A percentile compares a stretch with the other conserved stretches of the same genome.
These are phyloP conservation scores for Aureobasidium sp. DNA, from an alignment of 2,329 filamentous ascomycete species.

Conservation along the genomic window DNA sequence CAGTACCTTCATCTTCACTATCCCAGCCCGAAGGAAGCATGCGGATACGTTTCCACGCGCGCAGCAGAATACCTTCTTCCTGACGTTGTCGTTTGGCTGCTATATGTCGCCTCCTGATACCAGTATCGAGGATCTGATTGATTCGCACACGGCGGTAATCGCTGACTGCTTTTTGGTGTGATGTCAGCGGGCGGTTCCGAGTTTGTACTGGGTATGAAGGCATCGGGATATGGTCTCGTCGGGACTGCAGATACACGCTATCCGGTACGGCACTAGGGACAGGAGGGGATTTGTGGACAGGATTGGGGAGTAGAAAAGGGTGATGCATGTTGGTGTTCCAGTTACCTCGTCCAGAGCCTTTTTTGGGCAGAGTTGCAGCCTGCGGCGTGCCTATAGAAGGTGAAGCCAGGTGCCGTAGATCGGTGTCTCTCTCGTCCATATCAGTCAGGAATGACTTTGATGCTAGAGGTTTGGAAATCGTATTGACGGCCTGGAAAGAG, in stretches of 20 bases:
- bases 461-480: slow-evolving; percentile 36
- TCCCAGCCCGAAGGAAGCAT: slow-evolving; percentile 41
- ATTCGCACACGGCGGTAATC: slow-evolving; percentile 71
- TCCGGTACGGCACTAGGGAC: neutral
- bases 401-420: slow-evolving; percentile 1
- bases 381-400: slow-evolving; percentile 26
- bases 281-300: slow-evolving; percentile 17
- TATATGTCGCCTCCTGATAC: slow-evolving; percentile 60
- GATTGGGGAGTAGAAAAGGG: slow-evolving; percentile 29
- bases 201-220: slow-evolving; percentile 34
- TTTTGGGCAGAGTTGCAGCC: slow-evolving; percentile 24
- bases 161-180: slow-evolving; percentile 75
- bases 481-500: slow-evolving; percentile 34
- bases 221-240: slow-evolving; percentile 28
- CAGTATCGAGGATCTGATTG: slow-evolving; percentile 74
- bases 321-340: slow-evolving; percentile 30
- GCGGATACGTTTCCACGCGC: slow-evolving; percentile 59
- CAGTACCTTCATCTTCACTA: slow-evolving; percentile 34
- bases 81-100: slow-evolving; percentile 55
- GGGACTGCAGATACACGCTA: neutral
- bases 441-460: slow-evolving; percentile 45
- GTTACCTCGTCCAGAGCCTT: slow-evolving; percentile 44
- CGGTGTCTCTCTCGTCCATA: slow-evolving; percentile 29
- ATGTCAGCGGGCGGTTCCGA: slow-evolving; percentile 67
- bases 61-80: slow-evolving; percentile 59